Base-by-base conservation (phyloP, 2,329 filamentous ascomycete species). In the Aspergillus sp. region DNA sequence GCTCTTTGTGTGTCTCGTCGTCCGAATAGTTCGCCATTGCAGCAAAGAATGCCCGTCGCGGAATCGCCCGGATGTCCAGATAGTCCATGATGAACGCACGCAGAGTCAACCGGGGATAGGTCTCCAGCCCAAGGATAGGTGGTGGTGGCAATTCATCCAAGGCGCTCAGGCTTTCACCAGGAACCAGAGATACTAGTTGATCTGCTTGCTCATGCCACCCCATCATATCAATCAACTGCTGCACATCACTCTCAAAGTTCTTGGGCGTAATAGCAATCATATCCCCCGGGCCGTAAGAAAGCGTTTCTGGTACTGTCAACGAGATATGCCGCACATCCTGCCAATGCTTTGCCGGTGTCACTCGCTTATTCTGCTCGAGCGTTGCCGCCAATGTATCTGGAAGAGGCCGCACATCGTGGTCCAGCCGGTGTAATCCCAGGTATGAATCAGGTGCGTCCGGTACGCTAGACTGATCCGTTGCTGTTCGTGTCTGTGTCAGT, bases 311-410 rank as follows among this genome's bases (percentile, higher is more conserved):
- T 8, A 73, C 67, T 7, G 63, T 73, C 9, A 97, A 73, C 1
- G 73, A 76, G n/a, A 96, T 68, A 44, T 86, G 79, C 0, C 93
- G 85, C 40, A 97, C 91, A 69, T 98, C 93, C 71, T 98, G 93
- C 83, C 88, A 96, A 68, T 98, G 93, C 1, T 73, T 72, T 1
- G 65, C 42, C 0, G 90, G 82, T 0, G 93, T 98, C 4, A 94
- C 66, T 10, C 90, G 80, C 12, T 73, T 65, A 60, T 94, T 95
- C n/a, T 68, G 63, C 0, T 73, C 58, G 0, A 98, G 62, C 0
- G 66, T 76, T 6, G 83, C 85, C 0, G 64, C 66, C 52, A 80
- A 71, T 2, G 77, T 72, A 38, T 72, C 68, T 0, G 79, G 77
- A 8, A 88, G 74, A 0, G 82, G 76, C 2, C 88, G 72, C 3